phyloP scores from a whole-genome alignment of 148 eudicot species.

The Camellia lanceoleosa region DNA sequence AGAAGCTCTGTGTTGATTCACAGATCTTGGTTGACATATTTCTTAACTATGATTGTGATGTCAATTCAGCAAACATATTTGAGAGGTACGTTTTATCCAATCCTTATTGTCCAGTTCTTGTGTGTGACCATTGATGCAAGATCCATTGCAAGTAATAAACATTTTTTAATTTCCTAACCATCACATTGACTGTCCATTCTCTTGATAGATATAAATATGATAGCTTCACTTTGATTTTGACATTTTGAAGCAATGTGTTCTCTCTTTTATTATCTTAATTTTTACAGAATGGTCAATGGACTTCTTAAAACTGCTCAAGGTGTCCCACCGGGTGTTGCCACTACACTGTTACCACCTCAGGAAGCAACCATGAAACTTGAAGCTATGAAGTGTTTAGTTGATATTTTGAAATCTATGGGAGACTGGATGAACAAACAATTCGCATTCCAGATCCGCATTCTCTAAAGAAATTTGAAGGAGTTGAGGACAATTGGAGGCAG shows the following conservation, averaged over 20 bases:
- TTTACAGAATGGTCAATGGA: constrained; percentile 94
- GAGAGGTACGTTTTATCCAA: constrained; percentile 65
- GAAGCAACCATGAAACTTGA: constrained; percentile 82
- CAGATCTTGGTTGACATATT: constrained; percentile 98
- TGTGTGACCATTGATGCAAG: constrained; percentile 5
- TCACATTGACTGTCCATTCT: not conserved
- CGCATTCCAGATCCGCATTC: constrained; percentile 83
- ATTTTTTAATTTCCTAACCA: not conserved
- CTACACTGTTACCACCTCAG: constrained; percentile 88
- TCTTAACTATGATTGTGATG: constrained; percentile 97
- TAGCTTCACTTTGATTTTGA: not conserved
- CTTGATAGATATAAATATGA: not conserved
- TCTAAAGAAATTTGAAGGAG: constrained; percentile 46
- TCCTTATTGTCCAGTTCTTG: not conserved
- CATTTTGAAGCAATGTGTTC: not conserved
- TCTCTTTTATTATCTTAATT: not conserved
- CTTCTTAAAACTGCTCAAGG: constrained; percentile 99
- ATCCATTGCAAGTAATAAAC: not conserved
- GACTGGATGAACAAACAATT: constrained; percentile 95
- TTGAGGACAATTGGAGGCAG: constrained; percentile 54
- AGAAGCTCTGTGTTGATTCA: constrained; percentile 88
- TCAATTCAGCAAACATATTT: constrained; percentile 96
- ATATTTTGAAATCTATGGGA: constrained; percentile 89
- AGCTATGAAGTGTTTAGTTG: constrained; percentile 94
- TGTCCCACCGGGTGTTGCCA: constrained; percentile 79